Base-by-base conservation (phyloP, 495 filamentous ascomycete species). In the Diplogelasinospora grovesii region DNA sequence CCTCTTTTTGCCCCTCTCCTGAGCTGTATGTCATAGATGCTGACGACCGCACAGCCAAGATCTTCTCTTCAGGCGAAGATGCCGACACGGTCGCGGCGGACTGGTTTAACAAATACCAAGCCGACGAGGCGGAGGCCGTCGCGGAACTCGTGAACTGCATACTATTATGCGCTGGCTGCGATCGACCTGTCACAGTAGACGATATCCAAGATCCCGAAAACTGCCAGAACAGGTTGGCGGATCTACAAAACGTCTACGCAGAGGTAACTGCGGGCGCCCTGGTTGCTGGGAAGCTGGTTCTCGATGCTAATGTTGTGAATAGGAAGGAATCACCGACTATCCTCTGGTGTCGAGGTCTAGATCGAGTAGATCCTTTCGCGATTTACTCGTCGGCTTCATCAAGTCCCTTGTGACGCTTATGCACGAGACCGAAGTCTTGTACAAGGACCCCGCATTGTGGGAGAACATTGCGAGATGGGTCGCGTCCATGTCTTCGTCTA, bases 401-500 rank as follows among this genome's bases (percentile, higher is more conserved):
- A 63, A 73, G 40, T 68, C 81, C 3, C 63, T 96, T 4, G 76
- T 95, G 33, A 70, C 75, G 35, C 74, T 85, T 7, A 70, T 92
- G 39, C 82, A 90, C 43, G 77, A 83, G 39, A 82, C 80, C 14
- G 81, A 80, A 4, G 60, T 85, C 2, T 59, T 98, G 18, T 90
- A 89, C 67, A 76, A 71, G 27, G 82, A 95, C 41, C 65, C 66
- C 16, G 68, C 76, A 4, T 67, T 97, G 18, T 75, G 92, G 54
- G 86, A 95, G 52, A 94, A 90, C 50, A 74, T 95, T 35, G 73
- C 85, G 43, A 64, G 82, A 39, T 98, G 92, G 93, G 66, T 95
- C 21, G 78, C 79, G 13, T 77, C 82, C 15, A 84, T 97, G 81
- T 88, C 89, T 3, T 89, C 85, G 7, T 84, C 86, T 0, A 64